A percentile compares a stretch with the other conserved stretches of the same genome.
Conservation (phyloP, 75 land plant genomes). For the Isoetes taiwanensis region DNA sequence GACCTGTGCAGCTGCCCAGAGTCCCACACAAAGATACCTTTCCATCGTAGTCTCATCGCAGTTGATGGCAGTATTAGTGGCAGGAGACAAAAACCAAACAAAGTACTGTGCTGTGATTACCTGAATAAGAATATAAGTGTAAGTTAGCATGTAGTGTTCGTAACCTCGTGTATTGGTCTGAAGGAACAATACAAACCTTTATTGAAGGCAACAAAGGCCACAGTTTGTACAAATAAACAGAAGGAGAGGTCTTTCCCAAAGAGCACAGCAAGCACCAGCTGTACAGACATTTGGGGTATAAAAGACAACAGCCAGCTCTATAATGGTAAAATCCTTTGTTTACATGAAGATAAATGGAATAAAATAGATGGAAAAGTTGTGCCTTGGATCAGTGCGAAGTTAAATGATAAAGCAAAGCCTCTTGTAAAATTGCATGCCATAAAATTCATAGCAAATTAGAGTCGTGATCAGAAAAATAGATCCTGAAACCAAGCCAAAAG, state of each 20-base stretch:
- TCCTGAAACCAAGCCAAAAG: constrained; percentile 71
- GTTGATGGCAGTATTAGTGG: constrained; percentile 85
- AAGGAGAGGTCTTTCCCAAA: constrained; percentile 66
- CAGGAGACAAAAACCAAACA: constrained; percentile 95
- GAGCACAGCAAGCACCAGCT: constrained; percentile 41
- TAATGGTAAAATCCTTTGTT: constrained; percentile 35
- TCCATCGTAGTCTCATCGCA: constrained; percentile 51
- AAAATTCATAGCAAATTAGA: constrained; percentile 46
- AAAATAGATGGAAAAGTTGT: constrained; percentile 98
- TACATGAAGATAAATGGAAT: constrained; percentile 80
- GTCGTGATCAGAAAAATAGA: constrained; percentile 49
- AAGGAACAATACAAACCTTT: too few species aligned
- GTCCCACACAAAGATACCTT: constrained; percentile 45
- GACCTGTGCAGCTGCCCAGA: constrained; percentile 79
- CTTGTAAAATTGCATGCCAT: constrained; percentile 78
- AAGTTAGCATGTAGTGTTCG: background rate
- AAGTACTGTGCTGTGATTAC: constrained; percentile 98
- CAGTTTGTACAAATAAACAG: constrained; percentile 86
- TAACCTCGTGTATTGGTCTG: too few species aligned
- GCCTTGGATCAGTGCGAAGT: constrained; percentile 97
- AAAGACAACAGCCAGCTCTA: constrained; percentile 79
- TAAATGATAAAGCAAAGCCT: constrained; percentile 88
- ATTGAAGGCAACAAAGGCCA: constrained; percentile 97
- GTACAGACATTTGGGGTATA: constrained; percentile 79
- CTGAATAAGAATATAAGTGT: constrained; percentile 23